phyloP scores from a whole-genome alignment of 2,329 filamentous ascomycete species.

The Bisporella sp. region DNA sequence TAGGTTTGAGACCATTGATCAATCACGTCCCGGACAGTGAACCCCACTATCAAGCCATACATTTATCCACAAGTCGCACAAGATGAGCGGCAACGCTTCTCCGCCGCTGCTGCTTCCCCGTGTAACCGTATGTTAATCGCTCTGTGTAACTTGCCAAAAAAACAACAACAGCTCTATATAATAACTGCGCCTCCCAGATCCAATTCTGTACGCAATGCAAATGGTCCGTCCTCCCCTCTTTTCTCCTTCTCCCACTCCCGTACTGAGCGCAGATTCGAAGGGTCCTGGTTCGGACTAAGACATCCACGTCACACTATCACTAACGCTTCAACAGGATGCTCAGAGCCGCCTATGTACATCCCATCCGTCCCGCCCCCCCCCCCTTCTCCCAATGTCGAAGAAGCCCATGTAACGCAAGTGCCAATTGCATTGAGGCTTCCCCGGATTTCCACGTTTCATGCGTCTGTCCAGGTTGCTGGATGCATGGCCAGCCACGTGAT shows the following conservation, averaged over 20 bases:
- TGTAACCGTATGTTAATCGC: slow-evolving; percentile 43
- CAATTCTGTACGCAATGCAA: slow-evolving; percentile 90
- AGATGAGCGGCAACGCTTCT: background rate
- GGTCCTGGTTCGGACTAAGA: no score
- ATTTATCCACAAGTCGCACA: no score
- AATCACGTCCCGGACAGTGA: no score
- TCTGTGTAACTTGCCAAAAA: background rate
- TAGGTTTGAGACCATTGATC: no score
- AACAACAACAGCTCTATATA: background rate
- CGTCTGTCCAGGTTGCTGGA: no score
- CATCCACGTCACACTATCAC: no score
- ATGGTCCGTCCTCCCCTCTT: slow-evolving; percentile 42
- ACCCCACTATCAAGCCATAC: no score
- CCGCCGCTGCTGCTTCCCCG: slow-evolving; percentile 50
- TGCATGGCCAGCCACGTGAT: no score
- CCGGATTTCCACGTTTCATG: no score
- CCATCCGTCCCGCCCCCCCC: slow-evolving; percentile 1
- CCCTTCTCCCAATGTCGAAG: background rate
- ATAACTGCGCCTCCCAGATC: background rate
- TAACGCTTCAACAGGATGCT: slow-evolving; percentile 48
- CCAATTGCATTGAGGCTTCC: no score
- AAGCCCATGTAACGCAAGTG: no score
- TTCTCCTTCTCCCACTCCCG: background rate
- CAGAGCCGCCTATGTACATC: slow-evolving; percentile 74
- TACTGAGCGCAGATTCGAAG: no score